These are phyloP conservation scores for Saccharomyces hybrid DNA, from an alignment of 1,139 yeast species.

Conservation along the genomic window DNA sequence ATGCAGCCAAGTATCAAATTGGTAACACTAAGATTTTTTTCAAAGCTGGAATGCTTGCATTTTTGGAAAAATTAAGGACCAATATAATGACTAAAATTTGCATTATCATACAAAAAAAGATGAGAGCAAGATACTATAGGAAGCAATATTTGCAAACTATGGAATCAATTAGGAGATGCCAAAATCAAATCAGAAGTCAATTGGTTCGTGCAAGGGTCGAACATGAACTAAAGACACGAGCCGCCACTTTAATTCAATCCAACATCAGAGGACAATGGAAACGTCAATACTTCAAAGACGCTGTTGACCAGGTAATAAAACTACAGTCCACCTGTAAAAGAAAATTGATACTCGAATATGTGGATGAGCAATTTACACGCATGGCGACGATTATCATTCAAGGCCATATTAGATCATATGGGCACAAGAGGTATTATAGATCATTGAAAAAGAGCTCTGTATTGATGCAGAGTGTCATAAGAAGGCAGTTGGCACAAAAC, in stretches of 20 bases:
- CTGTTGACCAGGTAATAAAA: slow-evolving; percentile 46
- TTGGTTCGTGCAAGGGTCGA: slow-evolving; percentile 52
- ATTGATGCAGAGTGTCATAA: slow-evolving; percentile 62
- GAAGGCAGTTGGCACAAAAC: slow-evolving; percentile 63
- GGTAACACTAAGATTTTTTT: slow-evolving; percentile 89
- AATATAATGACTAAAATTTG: slow-evolving; percentile 75
- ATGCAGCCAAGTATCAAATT: slow-evolving; percentile 65
- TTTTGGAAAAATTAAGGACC: slow-evolving; percentile 76
- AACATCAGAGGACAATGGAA: slow-evolving; percentile 42
- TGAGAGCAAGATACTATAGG: slow-evolving; percentile 62
- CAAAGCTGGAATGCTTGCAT: slow-evolving; percentile 93
- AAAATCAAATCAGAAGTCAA: slow-evolving; percentile 57
- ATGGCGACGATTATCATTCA: slow-evolving; percentile 64
- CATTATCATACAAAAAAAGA: slow-evolving; percentile 75
- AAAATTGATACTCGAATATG: slow-evolving; percentile 45
- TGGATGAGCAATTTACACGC: slow-evolving; percentile 43
- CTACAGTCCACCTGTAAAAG: slow-evolving; percentile 71
- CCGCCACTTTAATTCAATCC: slow-evolving; percentile 71
- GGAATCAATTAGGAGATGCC: slow-evolving; percentile 49
- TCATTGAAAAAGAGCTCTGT: slow-evolving; percentile 43
- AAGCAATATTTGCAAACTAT: slow-evolving; percentile 50
- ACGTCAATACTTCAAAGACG: slow-evolving; percentile 39
- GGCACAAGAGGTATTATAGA: slow-evolving; percentile 15
- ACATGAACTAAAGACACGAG: slow-evolving; percentile 49
- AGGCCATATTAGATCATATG: slow-evolving; percentile 29